Evolutionary conservation across 129 eudicot genomes (phyloP), one percentile per base, ranked within the genome.

Genomic region (Escallonia herrerae): DNA sequence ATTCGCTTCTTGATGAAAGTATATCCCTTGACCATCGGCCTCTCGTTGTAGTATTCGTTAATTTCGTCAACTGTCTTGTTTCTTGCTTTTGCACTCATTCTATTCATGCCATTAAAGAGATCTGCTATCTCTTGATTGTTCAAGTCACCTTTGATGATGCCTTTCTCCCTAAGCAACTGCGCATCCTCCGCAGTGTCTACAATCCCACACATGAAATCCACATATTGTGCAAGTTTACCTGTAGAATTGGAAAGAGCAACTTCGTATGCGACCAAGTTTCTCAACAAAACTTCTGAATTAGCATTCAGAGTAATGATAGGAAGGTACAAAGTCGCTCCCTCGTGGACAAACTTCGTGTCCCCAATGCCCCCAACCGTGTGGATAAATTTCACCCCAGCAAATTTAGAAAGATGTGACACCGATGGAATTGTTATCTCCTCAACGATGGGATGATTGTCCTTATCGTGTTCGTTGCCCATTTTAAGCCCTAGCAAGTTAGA

Each of bases 241-340:
- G 13, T 11, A 2, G 68, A 68, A 2, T 61, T 22, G 6, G 80
- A 64, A 51, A 49, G 74, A 6, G 86, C 70, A 6, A 48, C 58
- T 70, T 67, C 80, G 22, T 76, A 86, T 7, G 83, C 86, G 42
- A 80, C 86, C 75, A 82, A 59, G 64, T 82, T 86, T 40, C 94
- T 75, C 37, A 86, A 41, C 7, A 80, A 9, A 9, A 63, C 83
- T 63, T 82, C 94, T 7, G 88, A 70, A 47, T 77, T 61, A 13
- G 64, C 63, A 15, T 82, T 69, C 7, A 86, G 41, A 3, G 64
- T 71, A 7, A 86, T 60, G 22, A 68, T 52, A 0, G 89, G 94
- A 8, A 82, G 80, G 69, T 77, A 69, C 11, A 86, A 71, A 10
- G 58, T 46, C 4, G 57, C 72, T 40, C 63, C 76, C 43, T 72